Base-by-base conservation (phyloP, 768 basidiomycete genomes). In the Leccinum truebloodii region DNA sequence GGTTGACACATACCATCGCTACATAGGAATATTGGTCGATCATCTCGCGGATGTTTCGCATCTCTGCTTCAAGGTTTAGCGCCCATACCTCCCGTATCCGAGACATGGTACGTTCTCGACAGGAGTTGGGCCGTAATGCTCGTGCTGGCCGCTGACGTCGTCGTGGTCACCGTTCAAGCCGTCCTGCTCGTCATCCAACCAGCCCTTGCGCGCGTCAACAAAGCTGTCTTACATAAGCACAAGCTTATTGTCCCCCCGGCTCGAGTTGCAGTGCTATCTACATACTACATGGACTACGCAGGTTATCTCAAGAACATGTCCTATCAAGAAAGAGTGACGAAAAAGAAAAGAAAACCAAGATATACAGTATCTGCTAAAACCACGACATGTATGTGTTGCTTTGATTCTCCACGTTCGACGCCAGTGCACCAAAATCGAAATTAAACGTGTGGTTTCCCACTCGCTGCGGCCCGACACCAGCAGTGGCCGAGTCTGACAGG, bases 51-150 rank as follows among this genome's bases (percentile, higher is more conserved):
- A 98, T 88, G 66, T 85, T 86, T 12, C 85, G 86, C 86, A 99
- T 95, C 79, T 98, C 97, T 41, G 81, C 79, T 63, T 98, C 95
- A 63, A 99, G 87, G 76, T 95, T 97, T 39, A 87, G 88, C 2
- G 86, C 85, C 95, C 96, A 99, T 68, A 99, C 96, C 69, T 99
- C 94, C 68, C 88, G 85, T 85, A 95, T 95, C 75, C 88, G 86
- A 64, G 88, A 82, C 88, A 91, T 90, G 57, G 58, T 51, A n/a
- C 14, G 26, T 52, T 58, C 57, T 52, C 52, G 52, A 59, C 26
- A 41, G 55, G 30, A 54, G 58, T 35, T 54, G 58, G 46, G 39
- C 48, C 50, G 55, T 49, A 6, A 9, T 51, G 20, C 10, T 44
- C 52, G 50, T 57, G 55, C 28, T 62, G 22, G 32, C 58, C 60